Conservation (phyloP, 2,329 filamentous ascomycete species). For the Epichloe typhina region DNA sequence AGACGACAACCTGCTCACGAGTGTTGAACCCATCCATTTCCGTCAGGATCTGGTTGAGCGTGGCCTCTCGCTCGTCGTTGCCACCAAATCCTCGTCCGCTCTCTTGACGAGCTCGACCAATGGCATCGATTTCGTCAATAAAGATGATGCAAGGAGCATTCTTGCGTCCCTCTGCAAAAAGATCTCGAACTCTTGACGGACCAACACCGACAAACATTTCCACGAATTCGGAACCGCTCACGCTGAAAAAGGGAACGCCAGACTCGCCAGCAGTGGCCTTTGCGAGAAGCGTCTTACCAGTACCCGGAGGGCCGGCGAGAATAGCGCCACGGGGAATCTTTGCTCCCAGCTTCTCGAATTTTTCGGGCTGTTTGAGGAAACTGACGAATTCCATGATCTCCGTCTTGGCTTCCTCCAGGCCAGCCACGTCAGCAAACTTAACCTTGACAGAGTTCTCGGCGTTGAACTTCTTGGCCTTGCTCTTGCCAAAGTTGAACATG, state of each 20-base stretch:
- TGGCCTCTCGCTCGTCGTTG: constrained; percentile 94
- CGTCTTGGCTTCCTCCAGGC: constrained; percentile 94
- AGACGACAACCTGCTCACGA: constrained; percentile 85
- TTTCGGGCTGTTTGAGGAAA: constrained; percentile 86
- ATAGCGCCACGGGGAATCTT: constrained; percentile 97
- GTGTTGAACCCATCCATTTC: constrained; percentile 99
- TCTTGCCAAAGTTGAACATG: constrained; percentile 93
- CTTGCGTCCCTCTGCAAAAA: constrained; percentile 90
- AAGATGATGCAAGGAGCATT: constrained; percentile 98
- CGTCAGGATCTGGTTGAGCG: constrained; percentile 93
- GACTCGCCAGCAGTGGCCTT: constrained; percentile 98
- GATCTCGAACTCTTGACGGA: constrained; percentile 83
- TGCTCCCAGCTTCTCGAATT: constrained; percentile 85
- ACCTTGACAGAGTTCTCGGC: constrained; percentile 93
- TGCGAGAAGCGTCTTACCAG: constrained; percentile 91
- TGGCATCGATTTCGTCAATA: constrained; percentile 98
- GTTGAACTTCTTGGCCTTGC: constrained; percentile 92
- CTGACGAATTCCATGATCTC: constrained; percentile 99
- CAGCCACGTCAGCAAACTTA: constrained; percentile 92
- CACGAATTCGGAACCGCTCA: constrained; percentile 96
- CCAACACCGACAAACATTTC: constrained; percentile 99
- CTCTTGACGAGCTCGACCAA: constrained; percentile 80
- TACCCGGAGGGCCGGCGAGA: constrained; percentile 92
- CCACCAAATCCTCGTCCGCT: constrained; percentile 61
- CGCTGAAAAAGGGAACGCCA: constrained; percentile 92